These are phyloP conservation scores for Linanthus parryae DNA, from an alignment of 148 eudicot species.

Conservation along the genomic window DNA sequence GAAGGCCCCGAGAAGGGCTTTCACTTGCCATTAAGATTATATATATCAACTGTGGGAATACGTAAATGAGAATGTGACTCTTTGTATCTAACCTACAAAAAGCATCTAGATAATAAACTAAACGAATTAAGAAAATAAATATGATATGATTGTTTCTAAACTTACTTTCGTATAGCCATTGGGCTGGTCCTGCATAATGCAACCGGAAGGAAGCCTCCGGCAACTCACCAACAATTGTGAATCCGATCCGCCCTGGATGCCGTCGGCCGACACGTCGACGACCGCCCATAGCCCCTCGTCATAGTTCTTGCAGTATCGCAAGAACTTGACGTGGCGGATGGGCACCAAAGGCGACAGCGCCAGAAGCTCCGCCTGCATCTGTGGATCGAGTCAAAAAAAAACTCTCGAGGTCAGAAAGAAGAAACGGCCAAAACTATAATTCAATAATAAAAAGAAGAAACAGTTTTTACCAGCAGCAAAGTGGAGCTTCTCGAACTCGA, in stretches of 20 bases:
- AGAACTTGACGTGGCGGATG: conserved; percentile 52
- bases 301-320: conserved; percentile 69
- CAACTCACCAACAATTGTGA: conserved; percentile 25
- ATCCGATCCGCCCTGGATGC: conserved; percentile 29
- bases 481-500: conserved; percentile 51
- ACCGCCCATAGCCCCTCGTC: conserved; percentile 64
- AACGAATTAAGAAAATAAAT: too few species aligned
- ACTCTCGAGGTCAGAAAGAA: too few species aligned
- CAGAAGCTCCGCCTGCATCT: conserved; percentile 48
- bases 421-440: neutral
- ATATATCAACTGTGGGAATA: too few species aligned
- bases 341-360: conserved; percentile 66
- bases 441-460: neutral
- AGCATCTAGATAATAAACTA: too few species aligned
- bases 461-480: conserved; percentile 70
- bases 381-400: neutral
- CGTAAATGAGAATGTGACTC: too few species aligned
- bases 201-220: conserved; percentile 84
- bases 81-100: too few species aligned
- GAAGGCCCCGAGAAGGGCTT: too few species aligned
- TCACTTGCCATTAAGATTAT: too few species aligned
- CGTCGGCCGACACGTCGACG: conserved; percentile 70
- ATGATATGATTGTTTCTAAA: too few species aligned
- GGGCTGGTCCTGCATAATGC: conserved; percentile 62
- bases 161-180: conserved; percentile 68